Evolutionary conservation across 164 flowering plant species (phyloP).

Genomic region (Magnolia kwangsiensis): DNA sequence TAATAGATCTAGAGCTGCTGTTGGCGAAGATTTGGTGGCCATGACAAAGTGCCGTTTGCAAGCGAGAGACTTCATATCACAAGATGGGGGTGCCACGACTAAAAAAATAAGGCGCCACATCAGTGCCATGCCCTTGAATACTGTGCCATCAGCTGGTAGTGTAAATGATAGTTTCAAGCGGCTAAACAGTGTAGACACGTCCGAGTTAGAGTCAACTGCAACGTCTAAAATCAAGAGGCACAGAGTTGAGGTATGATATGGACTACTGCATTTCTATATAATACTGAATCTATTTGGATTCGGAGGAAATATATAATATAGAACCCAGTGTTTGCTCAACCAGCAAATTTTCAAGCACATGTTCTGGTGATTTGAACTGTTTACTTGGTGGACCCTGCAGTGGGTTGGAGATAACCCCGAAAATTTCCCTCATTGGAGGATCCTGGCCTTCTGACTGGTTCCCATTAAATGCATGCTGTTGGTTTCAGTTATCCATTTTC

Average conservation of each 20-base stretch:
- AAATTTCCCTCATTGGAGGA: too few relatives aligned
- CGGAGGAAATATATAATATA: too few relatives aligned
- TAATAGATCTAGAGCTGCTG: conserved; percentile 89
- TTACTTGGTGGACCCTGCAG: too few relatives aligned
- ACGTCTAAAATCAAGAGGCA: conserved; percentile 67
- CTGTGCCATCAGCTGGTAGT: conserved; percentile 64
- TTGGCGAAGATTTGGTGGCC: conserved; percentile 94
- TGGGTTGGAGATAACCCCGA: too few relatives aligned
- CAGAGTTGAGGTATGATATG: conserved; percentile 53
- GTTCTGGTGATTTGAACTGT: too few relatives aligned
- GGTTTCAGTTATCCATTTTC: too few relatives aligned
- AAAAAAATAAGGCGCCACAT: conserved; percentile 77
- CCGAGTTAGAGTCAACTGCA: conserved; percentile 85
- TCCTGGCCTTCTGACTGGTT: too few relatives aligned
- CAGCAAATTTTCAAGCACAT: too few relatives aligned
- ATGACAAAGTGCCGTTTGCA: conserved; percentile 86
- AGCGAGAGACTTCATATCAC: conserved; percentile 59
- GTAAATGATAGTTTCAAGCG: conserved; percentile 51
- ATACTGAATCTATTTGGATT: too few relatives aligned
- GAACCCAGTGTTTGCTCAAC: too few relatives aligned
- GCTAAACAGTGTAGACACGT: conserved; percentile 44
- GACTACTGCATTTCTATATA: neutral
- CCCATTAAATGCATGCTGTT: too few relatives aligned
- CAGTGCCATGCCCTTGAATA: conserved; percentile 70
- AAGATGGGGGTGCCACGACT: conserved; percentile 56